These are phyloP conservation scores for Diddensiella caesifluorescens DNA, from an alignment of 805 yeast species.

Conservation along the genomic window DNA sequence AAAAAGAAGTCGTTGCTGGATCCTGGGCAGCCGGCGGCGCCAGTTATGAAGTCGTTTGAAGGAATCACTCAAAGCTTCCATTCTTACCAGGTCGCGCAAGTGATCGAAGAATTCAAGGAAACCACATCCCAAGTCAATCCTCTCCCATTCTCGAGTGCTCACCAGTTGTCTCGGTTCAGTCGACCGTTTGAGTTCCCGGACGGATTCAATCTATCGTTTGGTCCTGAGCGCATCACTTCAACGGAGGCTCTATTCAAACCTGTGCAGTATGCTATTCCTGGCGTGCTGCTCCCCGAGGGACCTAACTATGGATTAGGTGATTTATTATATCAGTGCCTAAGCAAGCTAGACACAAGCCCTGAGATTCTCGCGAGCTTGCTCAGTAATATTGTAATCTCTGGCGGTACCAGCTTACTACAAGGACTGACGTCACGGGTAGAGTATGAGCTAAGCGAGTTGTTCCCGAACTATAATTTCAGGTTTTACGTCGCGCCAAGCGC, in stretches of 20 bases:
- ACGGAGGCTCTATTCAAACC: constrained; percentile 74
- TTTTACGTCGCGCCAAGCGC: constrained; percentile 38
- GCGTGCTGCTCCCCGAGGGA: constrained; percentile 37
- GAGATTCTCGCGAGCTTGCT: constrained; percentile 38
- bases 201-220: constrained; percentile 44
- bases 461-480: constrained; percentile 46
- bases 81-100: constrained; percentile 36
- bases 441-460: constrained; percentile 48
- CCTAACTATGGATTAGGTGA: constrained; percentile 45
- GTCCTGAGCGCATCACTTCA: constrained; percentile 48
- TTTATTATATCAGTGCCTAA: constrained; percentile 41
- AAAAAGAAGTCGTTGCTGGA: constrained; percentile 33
- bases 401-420: constrained; percentile 51
- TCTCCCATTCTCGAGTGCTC: constrained; percentile 35
- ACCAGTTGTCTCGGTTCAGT: constrained; percentile 31
- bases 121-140: constrained; percentile 37
- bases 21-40: constrained; percentile 33
- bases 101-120: constrained; percentile 45
- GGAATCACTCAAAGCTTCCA: constrained; percentile 37
- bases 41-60: constrained; percentile 25
- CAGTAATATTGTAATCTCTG: constrained; percentile 52
- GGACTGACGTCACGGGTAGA: constrained; percentile 53
- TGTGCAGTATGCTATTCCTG: constrained; percentile 43
- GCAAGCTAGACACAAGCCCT: constrained; percentile 43
- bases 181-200: constrained; percentile 58